A percentile compares a stretch with the other conserved stretches of the same genome.
phyloP scores from a whole-genome alignment of 1,139 yeast species.

The Yamadazyma songkhlaensis region DNA sequence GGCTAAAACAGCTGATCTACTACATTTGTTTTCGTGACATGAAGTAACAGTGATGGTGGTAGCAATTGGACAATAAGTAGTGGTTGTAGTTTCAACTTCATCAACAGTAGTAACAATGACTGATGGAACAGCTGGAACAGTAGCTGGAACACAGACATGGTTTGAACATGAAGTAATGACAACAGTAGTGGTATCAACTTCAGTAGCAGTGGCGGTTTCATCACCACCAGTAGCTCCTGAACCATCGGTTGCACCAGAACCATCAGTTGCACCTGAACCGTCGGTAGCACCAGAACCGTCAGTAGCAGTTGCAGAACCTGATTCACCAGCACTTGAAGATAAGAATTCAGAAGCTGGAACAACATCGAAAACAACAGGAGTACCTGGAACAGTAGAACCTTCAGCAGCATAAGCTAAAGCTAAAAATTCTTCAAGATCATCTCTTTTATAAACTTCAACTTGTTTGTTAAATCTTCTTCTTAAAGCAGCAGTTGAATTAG shows the following conservation, averaged over 20 bases:
- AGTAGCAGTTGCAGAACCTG: conserved; percentile 4
- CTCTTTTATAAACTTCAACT: conserved; percentile 15
- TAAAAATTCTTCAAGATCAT: conserved; percentile 27
- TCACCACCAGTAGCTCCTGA: conserved; percentile 20
- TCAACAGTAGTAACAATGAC: conserved; percentile 22
- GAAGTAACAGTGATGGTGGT: conserved; percentile 43
- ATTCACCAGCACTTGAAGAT: conserved; percentile 12
- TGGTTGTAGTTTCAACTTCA: conserved; percentile 7
- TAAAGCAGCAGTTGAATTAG: conserved; percentile 42
- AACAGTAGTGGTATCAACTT: conserved; percentile 23
- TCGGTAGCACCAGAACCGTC: conserved; percentile 5
- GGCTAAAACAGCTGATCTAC: conserved; percentile 46
- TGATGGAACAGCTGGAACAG: conserved; percentile 19
- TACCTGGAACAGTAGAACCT: conserved; percentile 23
- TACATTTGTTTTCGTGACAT: conserved; percentile 39
- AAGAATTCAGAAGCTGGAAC: conserved; percentile 18
- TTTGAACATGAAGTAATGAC: conserved; percentile 49
- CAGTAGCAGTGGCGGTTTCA: conserved; percentile 46
- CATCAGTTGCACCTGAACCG: conserved; percentile 1
- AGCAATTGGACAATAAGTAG: conserved; percentile 2
- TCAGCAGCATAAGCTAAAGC: conserved; percentile 26
- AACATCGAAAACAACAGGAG: conserved; percentile 19
- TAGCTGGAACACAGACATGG: conserved; percentile 27
- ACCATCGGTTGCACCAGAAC: conserved; percentile 2
- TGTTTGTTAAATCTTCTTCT: conserved; percentile 33